Percentiles rank a stretch among this genome's conserved stretches.
Conservation (phyloP, 345 rosid genomes). For the Viola odorata region DNA sequence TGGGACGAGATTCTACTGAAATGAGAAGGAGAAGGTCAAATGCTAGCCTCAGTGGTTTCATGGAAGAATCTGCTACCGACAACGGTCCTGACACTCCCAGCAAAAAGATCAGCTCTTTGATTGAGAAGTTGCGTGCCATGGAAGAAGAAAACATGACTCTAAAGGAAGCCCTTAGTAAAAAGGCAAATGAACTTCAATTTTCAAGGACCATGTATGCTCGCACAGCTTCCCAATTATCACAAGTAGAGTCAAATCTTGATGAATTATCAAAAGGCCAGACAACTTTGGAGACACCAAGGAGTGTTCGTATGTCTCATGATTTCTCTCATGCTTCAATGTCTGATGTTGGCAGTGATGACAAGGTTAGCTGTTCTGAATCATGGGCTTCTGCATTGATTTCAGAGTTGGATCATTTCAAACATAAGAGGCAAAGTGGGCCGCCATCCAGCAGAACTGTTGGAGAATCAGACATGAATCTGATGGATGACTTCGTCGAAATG, state of each 20-base stretch:
- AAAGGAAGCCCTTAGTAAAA: conserved; percentile 58
- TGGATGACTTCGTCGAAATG: conserved; percentile 98
- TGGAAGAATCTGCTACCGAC: conserved; percentile 28
- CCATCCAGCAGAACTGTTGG: conserved; percentile 40
- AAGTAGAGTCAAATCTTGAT: conserved; percentile 53
- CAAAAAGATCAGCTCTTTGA: conserved; percentile 40
- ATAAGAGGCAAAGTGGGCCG: conserved; percentile 42
- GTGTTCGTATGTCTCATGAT: conserved; percentile 34
- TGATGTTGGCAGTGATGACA: conserved; percentile 66
- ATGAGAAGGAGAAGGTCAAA: conserved; percentile 41
- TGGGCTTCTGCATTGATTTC: conserved; percentile 71
- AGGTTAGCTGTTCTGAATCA: conserved; percentile 65
- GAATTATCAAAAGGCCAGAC: conserved; percentile 41
- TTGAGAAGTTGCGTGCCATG: conserved; percentile 55
- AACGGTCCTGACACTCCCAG: conserved; percentile 25
- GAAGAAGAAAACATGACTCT: conserved; percentile 85
- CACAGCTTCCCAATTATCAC: conserved; percentile 57
- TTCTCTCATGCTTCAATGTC: conserved; percentile 54
- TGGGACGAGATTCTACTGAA: conserved; percentile 47
- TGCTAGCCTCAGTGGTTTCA: conserved; percentile 23
- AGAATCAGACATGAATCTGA: conserved; percentile 67
- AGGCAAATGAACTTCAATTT: conserved; percentile 64
- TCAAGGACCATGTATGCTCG: conserved; percentile 58
- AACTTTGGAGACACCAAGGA: conserved; percentile 36
- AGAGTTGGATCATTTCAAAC: conserved; percentile 64